Conservation (phyloP, 1,284 basidiomycete genomes). For the Microbotryum saponariae region DNA sequence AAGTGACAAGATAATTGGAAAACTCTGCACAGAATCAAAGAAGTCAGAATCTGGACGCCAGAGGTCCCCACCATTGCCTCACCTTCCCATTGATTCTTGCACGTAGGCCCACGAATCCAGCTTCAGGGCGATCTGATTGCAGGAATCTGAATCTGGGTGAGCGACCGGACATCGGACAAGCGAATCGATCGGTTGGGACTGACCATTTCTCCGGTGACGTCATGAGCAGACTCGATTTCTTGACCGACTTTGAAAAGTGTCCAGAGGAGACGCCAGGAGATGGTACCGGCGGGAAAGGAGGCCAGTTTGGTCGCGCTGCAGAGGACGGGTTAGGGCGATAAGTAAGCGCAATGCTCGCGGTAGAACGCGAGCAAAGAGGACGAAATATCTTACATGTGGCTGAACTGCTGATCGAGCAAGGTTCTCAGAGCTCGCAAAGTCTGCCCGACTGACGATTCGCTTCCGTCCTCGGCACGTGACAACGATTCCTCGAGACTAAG, state of each 20-base stretch:
- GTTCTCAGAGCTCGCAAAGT: neutral
- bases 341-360: neutral
- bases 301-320: conserved; percentile 2
- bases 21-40: neutral
- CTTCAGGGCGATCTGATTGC: conserved; percentile 4
- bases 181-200: neutral
- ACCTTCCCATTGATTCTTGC: conserved; percentile 11
- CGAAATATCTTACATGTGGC: conserved; percentile 2
- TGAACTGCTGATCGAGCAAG: conserved; percentile 6
- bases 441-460: neutral
- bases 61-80: neutral
- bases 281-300: conserved; percentile 2
- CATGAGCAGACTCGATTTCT: conserved; percentile 13
- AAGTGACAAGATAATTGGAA: conserved; percentile 9
- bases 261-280: conserved; percentile 12
- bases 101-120: conserved; percentile 13
- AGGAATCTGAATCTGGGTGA: neutral
- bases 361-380: neutral
- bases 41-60: neutral
- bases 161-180: too few species aligned
- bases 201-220: conserved; percentile 11
- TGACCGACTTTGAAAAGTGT: conserved; percentile 1
- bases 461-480: neutral
- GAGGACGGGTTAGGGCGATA: neutral
- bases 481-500: too few species aligned